A percentile compares a stretch with the other conserved stretches of the same genome.
phyloP scores from a whole-genome alignment of 495 filamentous ascomycete species.

The Aspergillus conjunctus region DNA sequence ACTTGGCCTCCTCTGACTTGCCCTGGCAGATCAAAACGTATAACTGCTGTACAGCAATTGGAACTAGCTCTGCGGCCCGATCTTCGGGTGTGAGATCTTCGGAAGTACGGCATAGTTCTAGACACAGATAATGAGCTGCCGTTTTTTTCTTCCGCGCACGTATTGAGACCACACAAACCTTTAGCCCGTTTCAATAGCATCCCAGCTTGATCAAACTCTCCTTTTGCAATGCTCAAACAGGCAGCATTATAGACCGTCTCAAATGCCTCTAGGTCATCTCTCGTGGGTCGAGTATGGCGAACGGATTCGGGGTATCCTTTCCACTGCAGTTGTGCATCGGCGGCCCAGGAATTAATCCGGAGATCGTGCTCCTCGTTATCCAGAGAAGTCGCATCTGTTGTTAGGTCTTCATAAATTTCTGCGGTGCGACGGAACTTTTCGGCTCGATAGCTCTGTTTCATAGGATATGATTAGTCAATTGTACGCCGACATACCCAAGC shows the following conservation, averaged over 20 bases:
- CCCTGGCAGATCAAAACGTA: conserved; percentile 75
- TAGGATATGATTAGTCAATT: conserved; percentile 10
- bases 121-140: conserved; percentile 21
- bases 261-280: conserved; percentile 85
- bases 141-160: neutral
- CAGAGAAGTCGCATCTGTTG: conserved; percentile 44
- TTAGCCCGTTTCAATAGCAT: conserved; percentile 81
- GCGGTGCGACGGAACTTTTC: conserved; percentile 79
- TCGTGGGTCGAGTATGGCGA: conserved; percentile 56
- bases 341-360: conserved; percentile 79
- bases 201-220: conserved; percentile 72
- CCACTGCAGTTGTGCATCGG: conserved; percentile 88
- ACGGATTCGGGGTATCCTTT: conserved; percentile 59
- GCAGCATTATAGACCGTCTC: conserved; percentile 94
- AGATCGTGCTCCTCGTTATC: conserved; percentile 81
- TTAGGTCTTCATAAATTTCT: conserved; percentile 66
- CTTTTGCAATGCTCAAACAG: conserved; percentile 79
- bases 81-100: conserved; percentile 85
- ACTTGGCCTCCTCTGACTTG: conserved; percentile 71
- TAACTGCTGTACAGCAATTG: conserved; percentile 83
- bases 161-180: conserved; percentile 42
- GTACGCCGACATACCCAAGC: neutral
- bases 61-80: conserved; percentile 76
- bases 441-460: conserved; percentile 68
- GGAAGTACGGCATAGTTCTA: conserved; percentile 78